These are phyloP conservation scores for Didymella glomerata DNA, from an alignment of 2,329 filamentous ascomycete genomes.

Conservation along the genomic window DNA sequence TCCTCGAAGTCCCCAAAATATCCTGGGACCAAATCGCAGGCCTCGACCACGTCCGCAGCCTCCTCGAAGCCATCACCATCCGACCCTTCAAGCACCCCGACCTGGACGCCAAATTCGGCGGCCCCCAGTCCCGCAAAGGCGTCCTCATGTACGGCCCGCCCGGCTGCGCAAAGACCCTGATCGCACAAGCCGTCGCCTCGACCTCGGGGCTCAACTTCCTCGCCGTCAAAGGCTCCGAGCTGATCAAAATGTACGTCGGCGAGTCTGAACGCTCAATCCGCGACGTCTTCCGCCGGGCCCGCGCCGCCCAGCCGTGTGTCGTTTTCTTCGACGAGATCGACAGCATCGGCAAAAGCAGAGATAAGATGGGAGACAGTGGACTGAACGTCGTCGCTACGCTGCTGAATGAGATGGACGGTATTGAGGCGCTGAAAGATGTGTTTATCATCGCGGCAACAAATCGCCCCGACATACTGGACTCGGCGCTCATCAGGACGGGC, in stretches of 20 bases:
- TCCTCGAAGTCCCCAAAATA: constrained; percentile 85
- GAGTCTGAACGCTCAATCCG: constrained; percentile 89
- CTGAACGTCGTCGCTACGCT: constrained; percentile 89
- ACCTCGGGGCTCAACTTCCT: constrained; percentile 94
- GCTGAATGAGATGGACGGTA: constrained; percentile 95
- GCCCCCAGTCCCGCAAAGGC: constrained; percentile 70
- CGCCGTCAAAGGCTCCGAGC: constrained; percentile 89
- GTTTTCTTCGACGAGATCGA: constrained; percentile 99
- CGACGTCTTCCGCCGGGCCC: constrained; percentile 84
- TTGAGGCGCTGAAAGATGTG: constrained; percentile 83
- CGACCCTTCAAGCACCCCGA: constrained; percentile 62
- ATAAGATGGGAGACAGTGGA: constrained; percentile 59
- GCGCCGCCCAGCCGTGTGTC: constrained; percentile 86
- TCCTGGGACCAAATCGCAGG: constrained; percentile 90
- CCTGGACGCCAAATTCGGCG: constrained; percentile 47
- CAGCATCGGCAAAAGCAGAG: constrained; percentile 73
- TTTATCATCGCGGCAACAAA: constrained; percentile 92
- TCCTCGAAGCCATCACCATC: constrained; percentile 65
- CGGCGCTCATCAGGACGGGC: constrained; percentile 84
- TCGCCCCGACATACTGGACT: constrained; percentile 83
- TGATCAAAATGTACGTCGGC: constrained; percentile 96
- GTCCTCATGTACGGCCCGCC: constrained; percentile 91
- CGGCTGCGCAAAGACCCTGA: constrained; percentile 93
- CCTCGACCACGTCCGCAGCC: constrained; percentile 75
- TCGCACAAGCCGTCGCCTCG: constrained; percentile 88